A percentile compares a stretch with the other conserved stretches of the same genome.
These are phyloP conservation scores for Apiospora malaysiana DNA, from an alignment of 2,329 filamentous ascomycete genomes.

Conservation along the genomic window DNA sequence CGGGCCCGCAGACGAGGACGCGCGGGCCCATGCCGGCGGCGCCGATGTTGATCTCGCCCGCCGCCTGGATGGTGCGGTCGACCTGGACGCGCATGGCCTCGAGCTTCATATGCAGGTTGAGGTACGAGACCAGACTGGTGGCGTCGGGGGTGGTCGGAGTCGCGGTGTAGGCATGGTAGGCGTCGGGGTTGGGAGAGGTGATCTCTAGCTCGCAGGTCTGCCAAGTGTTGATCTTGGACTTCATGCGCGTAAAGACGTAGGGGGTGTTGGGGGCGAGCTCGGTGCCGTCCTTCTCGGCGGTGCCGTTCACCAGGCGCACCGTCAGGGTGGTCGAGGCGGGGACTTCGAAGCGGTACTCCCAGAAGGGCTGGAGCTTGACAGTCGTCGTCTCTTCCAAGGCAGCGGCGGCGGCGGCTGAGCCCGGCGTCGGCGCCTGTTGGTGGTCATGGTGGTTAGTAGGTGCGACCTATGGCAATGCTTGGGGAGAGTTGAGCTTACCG, in stretches of 20 bases:
- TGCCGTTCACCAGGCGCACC: conserved; percentile 75
- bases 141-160: conserved; percentile 72
- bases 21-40: conserved; percentile 67
- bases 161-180: conserved; percentile 59
- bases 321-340: conserved; percentile 52
- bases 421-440: conserved; percentile 30
- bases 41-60: conserved; percentile 28
- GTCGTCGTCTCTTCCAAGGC: conserved; percentile 44
- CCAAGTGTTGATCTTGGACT: conserved; percentile 91
- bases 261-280: conserved; percentile 82
- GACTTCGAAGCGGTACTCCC: conserved; percentile 82
- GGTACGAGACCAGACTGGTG: conserved; percentile 79
- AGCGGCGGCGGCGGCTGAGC: conserved; percentile 41
- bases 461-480: background rate
- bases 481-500: conserved; percentile 50
- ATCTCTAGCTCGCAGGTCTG: conserved; percentile 88
- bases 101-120: conserved; percentile 89
- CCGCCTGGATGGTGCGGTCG: conserved; percentile 44
- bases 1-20: conserved; percentile 82
- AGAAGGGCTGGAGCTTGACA: conserved; percentile 63
- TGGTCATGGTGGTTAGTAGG: background rate
- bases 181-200: conserved; percentile 56
- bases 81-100: conserved; percentile 73
- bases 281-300: conserved; percentile 92
- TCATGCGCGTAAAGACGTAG: conserved; percentile 82